phyloP scores from a whole-genome alignment of 345 rosid species.

The Hirschfeldia incana region DNA sequence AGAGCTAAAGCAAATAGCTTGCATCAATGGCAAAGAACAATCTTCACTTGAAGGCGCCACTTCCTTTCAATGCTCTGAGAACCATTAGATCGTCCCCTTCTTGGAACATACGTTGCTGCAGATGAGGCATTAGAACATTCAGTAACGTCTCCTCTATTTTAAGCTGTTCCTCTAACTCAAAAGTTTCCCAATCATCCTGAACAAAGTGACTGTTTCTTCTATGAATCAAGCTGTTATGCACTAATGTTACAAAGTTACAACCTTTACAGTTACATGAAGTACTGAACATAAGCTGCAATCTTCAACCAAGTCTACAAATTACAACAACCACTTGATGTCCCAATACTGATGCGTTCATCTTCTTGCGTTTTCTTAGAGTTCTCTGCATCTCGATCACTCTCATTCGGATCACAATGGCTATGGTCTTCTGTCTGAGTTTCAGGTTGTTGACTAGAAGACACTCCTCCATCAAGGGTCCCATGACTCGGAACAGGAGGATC shows the following conservation, averaged over 20 bases:
- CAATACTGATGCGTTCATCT: conserved; percentile 11
- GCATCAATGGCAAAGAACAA: conserved; percentile 76
- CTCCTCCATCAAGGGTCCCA: conserved; percentile 9
- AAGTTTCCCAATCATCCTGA: too few species aligned
- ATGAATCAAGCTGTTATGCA: conserved; percentile 20
- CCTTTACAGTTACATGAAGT: conserved; percentile 5
- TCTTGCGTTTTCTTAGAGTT: conserved; percentile 5
- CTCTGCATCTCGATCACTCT: conserved; percentile 5
- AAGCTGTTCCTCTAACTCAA: conserved; percentile 51
- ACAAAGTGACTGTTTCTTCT: not conserved
- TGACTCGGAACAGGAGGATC: conserved; percentile 27
- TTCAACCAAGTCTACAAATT: conserved; percentile 27
- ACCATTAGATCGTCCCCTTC: conserved; percentile 50
- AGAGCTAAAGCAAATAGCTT: conserved; percentile 59
- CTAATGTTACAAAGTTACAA: conserved; percentile 28
- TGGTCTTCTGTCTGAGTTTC: conserved; percentile 24
- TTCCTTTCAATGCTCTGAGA: conserved; percentile 47
- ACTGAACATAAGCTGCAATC: not conserved
- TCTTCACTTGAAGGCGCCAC: conserved; percentile 46
- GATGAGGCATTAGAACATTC: conserved; percentile 41
- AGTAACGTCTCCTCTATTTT: conserved; percentile 47
- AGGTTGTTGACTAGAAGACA: conserved; percentile 16
- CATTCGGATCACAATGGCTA: not conserved
- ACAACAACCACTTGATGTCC: conserved; percentile 26
- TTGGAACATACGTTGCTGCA: conserved; percentile 39